Evolutionary conservation across 106 monocot species (phyloP).

Genomic region (Narthecium ossifragum): DNA sequence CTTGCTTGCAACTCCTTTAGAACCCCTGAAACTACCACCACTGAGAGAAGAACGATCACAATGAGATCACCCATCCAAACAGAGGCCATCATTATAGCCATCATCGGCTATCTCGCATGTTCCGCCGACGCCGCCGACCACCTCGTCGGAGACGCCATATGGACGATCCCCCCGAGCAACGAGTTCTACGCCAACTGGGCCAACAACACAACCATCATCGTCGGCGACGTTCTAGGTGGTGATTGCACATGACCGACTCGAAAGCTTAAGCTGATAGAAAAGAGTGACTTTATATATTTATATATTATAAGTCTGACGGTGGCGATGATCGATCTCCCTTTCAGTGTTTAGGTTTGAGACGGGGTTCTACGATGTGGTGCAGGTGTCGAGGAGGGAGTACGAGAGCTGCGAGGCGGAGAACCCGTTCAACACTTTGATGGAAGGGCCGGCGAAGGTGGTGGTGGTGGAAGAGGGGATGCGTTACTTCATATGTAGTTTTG

Average conservation of each 20-base stretch:
- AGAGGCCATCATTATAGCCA: no score
- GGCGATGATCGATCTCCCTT: background rate
- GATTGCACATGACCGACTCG: background rate
- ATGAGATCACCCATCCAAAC: no score
- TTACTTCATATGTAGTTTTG: constrained; percentile 42
- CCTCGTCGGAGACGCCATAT: constrained; percentile 30
- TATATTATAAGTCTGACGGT: background rate
- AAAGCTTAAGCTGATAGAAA: background rate
- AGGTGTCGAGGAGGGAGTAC: constrained; percentile 46
- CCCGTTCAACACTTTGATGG: constrained; percentile 10
- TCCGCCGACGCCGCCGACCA: constrained; percentile 1
- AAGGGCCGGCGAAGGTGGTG: constrained; percentile 22
- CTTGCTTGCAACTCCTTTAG: background rate
- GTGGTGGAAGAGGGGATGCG: constrained; percentile 24
- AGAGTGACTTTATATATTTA: background rate
- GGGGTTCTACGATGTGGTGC: constrained; percentile 41
- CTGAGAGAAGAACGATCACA: no score
- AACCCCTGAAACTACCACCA: background rate
- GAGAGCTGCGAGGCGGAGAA: constrained; percentile 36
- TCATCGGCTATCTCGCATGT: background rate
- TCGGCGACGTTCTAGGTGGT: constrained; percentile 30
- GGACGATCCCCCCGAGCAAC: constrained; percentile 38
- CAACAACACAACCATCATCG: constrained; percentile 18
- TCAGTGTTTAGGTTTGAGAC: constrained; percentile 55
- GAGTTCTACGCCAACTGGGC: constrained; percentile 38